phyloP scores from a whole-genome alignment of 1,139 yeast genomes.

The Kazachstania sp. region DNA sequence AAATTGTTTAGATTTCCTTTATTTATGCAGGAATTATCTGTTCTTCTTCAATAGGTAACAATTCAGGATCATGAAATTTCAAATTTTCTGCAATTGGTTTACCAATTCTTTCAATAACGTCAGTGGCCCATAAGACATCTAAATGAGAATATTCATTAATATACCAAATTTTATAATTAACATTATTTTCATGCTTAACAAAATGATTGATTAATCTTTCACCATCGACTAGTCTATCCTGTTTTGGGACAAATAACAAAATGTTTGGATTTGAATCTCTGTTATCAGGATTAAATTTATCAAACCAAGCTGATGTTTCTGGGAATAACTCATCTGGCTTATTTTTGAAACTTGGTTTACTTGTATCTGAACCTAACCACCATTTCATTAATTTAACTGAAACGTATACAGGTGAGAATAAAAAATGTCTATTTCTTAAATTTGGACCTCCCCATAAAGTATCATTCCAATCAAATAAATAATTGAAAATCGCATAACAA shows the following conservation, averaged over 20 bases:
- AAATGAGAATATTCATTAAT: slow-evolving; percentile 68
- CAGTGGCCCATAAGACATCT: slow-evolving; percentile 84
- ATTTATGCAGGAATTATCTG: no score
- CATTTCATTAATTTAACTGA: slow-evolving; percentile 77
- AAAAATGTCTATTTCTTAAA: slow-evolving; percentile 61
- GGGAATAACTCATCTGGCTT: slow-evolving; percentile 25
- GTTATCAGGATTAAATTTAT: slow-evolving; percentile 9
- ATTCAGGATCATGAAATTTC: slow-evolving; percentile 5
- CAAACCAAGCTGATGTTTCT: slow-evolving; percentile 28
- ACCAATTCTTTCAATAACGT: slow-evolving; percentile 50
- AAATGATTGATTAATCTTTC: slow-evolving; percentile 40
- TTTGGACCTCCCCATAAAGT: slow-evolving; percentile 59
- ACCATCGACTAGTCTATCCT: slow-evolving; percentile 55
- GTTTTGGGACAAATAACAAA: slow-evolving; percentile 44
- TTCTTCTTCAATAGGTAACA: not conserved
- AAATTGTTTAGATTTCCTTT: no score
- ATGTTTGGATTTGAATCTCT: slow-evolving; percentile 28
- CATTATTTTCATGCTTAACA: slow-evolving; percentile 40
- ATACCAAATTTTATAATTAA: slow-evolving; percentile 37
- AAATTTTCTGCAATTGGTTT: slow-evolving; percentile 28
- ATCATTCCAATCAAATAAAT: slow-evolving; percentile 80
- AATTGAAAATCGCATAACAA: slow-evolving; percentile 75
- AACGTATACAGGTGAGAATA: slow-evolving; percentile 80
- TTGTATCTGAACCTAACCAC: slow-evolving; percentile 52
- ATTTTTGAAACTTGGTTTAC: slow-evolving; percentile 22